These are phyloP conservation scores for Dactylellina cionopaga DNA, from an alignment of 2,329 filamentous ascomycete genomes.

Conservation along the genomic window DNA sequence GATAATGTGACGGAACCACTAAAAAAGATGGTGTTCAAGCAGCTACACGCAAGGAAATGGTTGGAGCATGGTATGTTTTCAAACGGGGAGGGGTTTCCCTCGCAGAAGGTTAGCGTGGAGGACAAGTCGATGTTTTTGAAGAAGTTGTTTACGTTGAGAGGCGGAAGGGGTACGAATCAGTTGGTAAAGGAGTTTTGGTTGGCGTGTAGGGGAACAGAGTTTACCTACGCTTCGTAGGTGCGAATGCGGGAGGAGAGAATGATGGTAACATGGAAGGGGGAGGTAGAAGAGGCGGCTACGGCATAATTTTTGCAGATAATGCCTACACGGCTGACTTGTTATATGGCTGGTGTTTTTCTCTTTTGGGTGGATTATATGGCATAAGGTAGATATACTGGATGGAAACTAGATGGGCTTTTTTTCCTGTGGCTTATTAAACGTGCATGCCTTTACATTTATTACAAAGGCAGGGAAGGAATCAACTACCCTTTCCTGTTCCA, in stretches of 20 bases:
- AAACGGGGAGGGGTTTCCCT: conserved; percentile 67
- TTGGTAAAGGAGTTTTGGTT: conserved; percentile 78
- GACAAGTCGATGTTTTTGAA: conserved; percentile 74
- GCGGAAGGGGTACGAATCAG: conserved; percentile 72
- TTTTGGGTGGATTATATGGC: too few species aligned
- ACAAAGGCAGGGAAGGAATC: too few species aligned
- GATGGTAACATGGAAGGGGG: neutral
- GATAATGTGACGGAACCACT: conserved; percentile 76
- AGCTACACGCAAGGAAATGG: conserved; percentile 70
- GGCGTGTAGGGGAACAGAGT: conserved; percentile 67
- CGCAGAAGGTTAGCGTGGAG: conserved; percentile 67
- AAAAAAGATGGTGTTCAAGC: conserved; percentile 72
- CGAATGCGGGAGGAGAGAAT: neutral
- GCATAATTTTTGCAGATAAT: neutral
- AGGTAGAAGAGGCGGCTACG: neutral
- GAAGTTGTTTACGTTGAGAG: conserved; percentile 74
- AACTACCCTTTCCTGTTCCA: too few species aligned
- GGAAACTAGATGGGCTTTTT: neutral
- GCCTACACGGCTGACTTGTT: too few species aligned
- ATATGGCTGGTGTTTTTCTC: neutral
- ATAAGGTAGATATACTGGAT: too few species aligned
- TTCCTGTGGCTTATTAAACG: too few species aligned
- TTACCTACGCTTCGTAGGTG: conserved; percentile 57
- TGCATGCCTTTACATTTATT: too few species aligned
- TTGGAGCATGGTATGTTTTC: conserved; percentile 69